Base-by-base conservation (phyloP, 331 rosid genomes). In the Arachis monticola region DNA sequence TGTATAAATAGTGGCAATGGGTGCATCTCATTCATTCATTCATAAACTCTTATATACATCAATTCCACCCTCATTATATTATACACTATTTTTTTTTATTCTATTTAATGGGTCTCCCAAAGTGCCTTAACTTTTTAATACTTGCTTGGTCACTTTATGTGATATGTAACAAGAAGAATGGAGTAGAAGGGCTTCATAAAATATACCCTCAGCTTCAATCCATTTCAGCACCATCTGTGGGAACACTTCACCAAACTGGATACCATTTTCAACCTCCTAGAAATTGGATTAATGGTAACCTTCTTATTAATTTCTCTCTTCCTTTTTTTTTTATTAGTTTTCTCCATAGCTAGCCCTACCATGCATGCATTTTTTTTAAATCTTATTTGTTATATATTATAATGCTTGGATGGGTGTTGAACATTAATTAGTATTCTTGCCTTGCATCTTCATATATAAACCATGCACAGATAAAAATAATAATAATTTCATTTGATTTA, bases 191-290 rank as follows among this genome's bases (percentile, higher is more conserved):
- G 7, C 86, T 77, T 13, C 98, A 91, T 75, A 30, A 2, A 14
- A 47, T 68, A 7, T 82, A 73, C 27, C 84, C 89, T 0, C 53
- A 70, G 69, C 86, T 85, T 60, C 90, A 87, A 66, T 85, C 93
- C 62, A 2, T 84, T 12, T 32, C 72, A 31, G 78, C 74, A 6
- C 57, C 7, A 3, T 5, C 31, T 0, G 82, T 81, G 7, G 71
- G 46, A 7, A 82, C 72, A 52, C 30, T 76, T 5, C 90, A 88
- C 69, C 83, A 94, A 81, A 85, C 97, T 63, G 85, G 82, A 1
- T 93, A 45, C 69, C 97, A 91, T 60, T 91, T 88, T 77, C 97
- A 85, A 56, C 92, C 94, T 66, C 88, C 66, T 38, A 82, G 63
- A 3, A 68, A 91, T 44, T 91, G 94, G 91, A 85, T 87, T 10